These are phyloP conservation scores for Cubamyces lactineus DNA, from an alignment of 768 basidiomycete genomes.

Conservation along the genomic window DNA sequence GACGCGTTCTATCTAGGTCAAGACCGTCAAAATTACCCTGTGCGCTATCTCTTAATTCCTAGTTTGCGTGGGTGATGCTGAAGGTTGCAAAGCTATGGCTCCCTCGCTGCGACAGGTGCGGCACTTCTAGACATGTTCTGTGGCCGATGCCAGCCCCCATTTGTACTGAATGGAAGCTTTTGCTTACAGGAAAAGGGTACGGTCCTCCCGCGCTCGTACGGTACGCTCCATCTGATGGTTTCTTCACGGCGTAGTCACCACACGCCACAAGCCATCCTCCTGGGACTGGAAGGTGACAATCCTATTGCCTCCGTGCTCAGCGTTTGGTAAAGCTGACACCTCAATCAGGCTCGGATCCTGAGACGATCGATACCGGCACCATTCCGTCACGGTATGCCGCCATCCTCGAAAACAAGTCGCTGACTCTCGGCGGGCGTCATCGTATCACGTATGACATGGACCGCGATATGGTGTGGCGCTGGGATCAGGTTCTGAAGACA, in stretches of 20 bases:
- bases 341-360: slow-evolving; percentile 75
- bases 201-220: slow-evolving; percentile 27
- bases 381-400: slow-evolving; percentile 75
- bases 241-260: slow-evolving; percentile 59
- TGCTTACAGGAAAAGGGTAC: slow-evolving; percentile 72
- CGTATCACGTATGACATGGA: slow-evolving; percentile 87
- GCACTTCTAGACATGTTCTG: background rate
- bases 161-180: background rate
- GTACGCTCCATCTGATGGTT: slow-evolving; percentile 4
- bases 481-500: slow-evolving; percentile 86
- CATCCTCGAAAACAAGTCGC: slow-evolving; percentile 65
- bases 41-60: slow-evolving; percentile 40
- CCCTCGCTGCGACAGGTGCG: slow-evolving; percentile 87
- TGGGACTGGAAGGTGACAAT: slow-evolving; percentile 67
- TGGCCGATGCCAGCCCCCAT: slow-evolving; percentile 6
- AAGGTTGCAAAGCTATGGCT: slow-evolving; percentile 68
- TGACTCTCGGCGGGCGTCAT: slow-evolving; percentile 74
- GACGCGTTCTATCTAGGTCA: slow-evolving; percentile 50
- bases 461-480: slow-evolving; percentile 91
- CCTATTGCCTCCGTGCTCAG: background rate
- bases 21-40: slow-evolving; percentile 83
- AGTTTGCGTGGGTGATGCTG: background rate
- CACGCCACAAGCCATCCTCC: slow-evolving; percentile 83
- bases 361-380: slow-evolving; percentile 88
- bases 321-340: background rate